Evolutionary conservation across 1,284 basidiomycete genomes (phyloP).

Genomic region (Tilletiopsis washingtonensis): DNA sequence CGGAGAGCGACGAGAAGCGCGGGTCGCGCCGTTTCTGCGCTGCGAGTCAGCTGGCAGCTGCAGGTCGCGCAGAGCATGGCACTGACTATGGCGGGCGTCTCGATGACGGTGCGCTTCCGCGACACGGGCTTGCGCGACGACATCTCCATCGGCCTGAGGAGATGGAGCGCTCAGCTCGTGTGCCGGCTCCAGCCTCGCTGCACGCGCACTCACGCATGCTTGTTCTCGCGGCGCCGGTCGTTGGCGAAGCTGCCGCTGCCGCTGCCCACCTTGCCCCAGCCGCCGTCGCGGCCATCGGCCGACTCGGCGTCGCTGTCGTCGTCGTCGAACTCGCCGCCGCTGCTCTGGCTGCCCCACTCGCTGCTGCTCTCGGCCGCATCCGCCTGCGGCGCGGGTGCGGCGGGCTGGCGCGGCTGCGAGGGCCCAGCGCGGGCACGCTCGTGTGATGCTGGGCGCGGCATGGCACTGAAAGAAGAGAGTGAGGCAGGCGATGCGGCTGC

Average conservation of each 20-base stretch:
- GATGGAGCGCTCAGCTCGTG: background rate
- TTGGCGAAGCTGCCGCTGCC: conserved; percentile 8
- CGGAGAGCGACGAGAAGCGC: conserved; percentile 66
- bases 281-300: conserved; percentile 1
- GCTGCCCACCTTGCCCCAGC: conserved; percentile 6
- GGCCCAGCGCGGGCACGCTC: too few species aligned
- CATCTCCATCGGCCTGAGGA: conserved; percentile 65
- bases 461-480: too few species aligned
- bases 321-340: conserved; percentile 4
- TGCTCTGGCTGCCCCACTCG: conserved; percentile 15
- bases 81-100: conserved; percentile 59
- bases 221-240: conserved; percentile 56
- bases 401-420: conserved; percentile 4
- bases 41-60: background rate
- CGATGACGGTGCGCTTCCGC: conserved; percentile 66
- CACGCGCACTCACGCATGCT: conserved; percentile 70
- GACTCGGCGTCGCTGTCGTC: background rate
- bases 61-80: background rate
- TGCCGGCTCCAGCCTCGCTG: background rate
- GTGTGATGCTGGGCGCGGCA: too few species aligned
- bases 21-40: conserved; percentile 69
- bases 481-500: too few species aligned
- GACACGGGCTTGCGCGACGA: conserved; percentile 80
- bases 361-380: too few species aligned
- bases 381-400: conserved; percentile 14